Conservation (phyloP, 1,284 basidiomycete genomes). For the Ceratobasidium sp. region DNA sequence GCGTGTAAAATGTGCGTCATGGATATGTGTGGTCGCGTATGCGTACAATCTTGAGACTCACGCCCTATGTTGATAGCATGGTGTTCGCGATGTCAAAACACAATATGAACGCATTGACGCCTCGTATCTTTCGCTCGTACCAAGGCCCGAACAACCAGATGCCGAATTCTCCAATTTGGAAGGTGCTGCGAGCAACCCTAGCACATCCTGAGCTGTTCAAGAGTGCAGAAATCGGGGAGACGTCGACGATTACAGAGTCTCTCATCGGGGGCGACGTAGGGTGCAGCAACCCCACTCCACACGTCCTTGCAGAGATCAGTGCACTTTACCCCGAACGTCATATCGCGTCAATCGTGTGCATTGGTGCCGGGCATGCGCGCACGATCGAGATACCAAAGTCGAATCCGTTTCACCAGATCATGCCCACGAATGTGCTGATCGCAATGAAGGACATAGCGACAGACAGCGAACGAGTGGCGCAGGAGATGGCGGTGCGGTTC, state of each 20-base stretch:
- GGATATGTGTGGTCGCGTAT: too few relatives aligned
- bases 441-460: too few relatives aligned
- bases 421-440: background rate
- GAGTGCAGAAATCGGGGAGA: background rate
- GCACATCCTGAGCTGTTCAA: too few relatives aligned
- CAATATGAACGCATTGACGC: too few relatives aligned
- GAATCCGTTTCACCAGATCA: background rate
- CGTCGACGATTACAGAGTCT: background rate
- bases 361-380: background rate
- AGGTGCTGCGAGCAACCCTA: too few relatives aligned
- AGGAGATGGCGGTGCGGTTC: background rate
- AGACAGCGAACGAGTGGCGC: too few relatives aligned
- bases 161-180: too few relatives aligned
- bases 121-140: too few relatives aligned
- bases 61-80: background rate
- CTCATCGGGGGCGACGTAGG: background rate
- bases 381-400: background rate
- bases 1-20: background rate
- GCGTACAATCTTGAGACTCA: too few relatives aligned
- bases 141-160: too few relatives aligned
- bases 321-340: background rate
- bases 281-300: background rate
- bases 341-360: background rate
- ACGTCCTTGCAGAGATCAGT: background rate
- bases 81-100: too few relatives aligned